These are phyloP conservation scores for Penicillium riverlandense DNA, from an alignment of 495 filamentous ascomycete species.

Conservation along the genomic window DNA sequence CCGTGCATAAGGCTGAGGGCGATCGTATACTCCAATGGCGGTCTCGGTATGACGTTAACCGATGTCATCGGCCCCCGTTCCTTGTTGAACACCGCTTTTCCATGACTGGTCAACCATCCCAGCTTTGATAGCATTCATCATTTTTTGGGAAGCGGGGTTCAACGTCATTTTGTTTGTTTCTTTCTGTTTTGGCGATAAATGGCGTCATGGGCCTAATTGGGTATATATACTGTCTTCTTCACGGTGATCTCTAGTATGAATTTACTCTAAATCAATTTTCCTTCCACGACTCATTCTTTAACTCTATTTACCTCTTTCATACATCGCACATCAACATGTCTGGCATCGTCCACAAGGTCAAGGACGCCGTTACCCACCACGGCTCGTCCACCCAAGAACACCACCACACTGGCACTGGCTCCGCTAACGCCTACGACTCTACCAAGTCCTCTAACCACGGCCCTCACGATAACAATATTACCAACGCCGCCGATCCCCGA, in stretches of 20 bases:
- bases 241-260: too few species aligned
- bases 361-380: slow-evolving; percentile 50
- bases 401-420: background rate
- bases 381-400: background rate
- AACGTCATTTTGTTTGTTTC: too few species aligned
- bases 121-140: too few species aligned
- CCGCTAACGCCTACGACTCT: slow-evolving; percentile 5
- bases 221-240: too few species aligned
- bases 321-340: slow-evolving; percentile 44
- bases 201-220: too few species aligned
- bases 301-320: background rate
- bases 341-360: slow-evolving; percentile 59
- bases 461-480: slow-evolving; percentile 13
- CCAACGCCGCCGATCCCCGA: slow-evolving; percentile 13
- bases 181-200: too few species aligned
- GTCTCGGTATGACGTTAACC: slow-evolving; percentile 1
- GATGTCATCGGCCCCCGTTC: slow-evolving; percentile 2
- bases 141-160: too few species aligned
- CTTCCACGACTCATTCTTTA: background rate
- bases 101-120: too few species aligned
- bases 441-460: slow-evolving; percentile 8
- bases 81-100: background rate
- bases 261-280: too few species aligned
- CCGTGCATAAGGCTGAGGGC: slow-evolving; percentile 3
- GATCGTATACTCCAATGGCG: slow-evolving; percentile 1